A percentile compares a stretch with the other conserved stretches of the same genome.
These are phyloP conservation scores for Noccaea caerulescens DNA, from an alignment of 345 rosid species.

Conservation along the genomic window DNA sequence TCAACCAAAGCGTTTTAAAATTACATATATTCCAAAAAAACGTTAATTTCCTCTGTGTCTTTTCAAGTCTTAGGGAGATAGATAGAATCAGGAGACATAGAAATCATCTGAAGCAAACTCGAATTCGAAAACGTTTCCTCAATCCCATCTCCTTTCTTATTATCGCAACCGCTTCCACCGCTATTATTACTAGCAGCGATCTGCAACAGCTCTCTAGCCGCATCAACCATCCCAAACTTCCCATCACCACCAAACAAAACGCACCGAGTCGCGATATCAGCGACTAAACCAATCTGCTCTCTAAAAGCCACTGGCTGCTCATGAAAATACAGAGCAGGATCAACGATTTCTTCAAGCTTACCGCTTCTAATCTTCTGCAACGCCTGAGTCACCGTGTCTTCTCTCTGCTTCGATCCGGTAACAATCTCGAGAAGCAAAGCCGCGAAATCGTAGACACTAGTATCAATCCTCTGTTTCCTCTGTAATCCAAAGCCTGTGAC, in stretches of 20 bases:
- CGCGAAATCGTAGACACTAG: constrained; percentile 67
- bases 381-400: constrained; percentile 49
- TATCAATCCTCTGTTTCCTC: constrained; percentile 40
- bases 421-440: constrained; percentile 70
- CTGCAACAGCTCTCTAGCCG: constrained; percentile 70
- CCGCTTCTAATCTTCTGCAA: constrained; percentile 62
- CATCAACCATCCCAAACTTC: constrained; percentile 72
- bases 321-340: constrained; percentile 66
- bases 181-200: constrained; percentile 47
- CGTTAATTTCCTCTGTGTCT: neutral
- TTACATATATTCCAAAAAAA: constrained; percentile 21
- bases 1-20: constrained; percentile 24
- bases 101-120: constrained; percentile 87
- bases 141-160: constrained; percentile 57
- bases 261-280: constrained; percentile 80
- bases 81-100: constrained; percentile 85
- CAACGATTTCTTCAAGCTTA: constrained; percentile 73
- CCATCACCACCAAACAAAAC: constrained; percentile 76
- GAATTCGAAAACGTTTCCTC: constrained; percentile 92
- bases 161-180: constrained; percentile 52
- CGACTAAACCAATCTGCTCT: constrained; percentile 71
- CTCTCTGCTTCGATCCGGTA: constrained; percentile 55
- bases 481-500: constrained; percentile 67
- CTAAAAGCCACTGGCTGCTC: constrained; percentile 55
- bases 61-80: constrained; percentile 37